These are phyloP conservation scores for Populus simonii DNA, from an alignment of 345 rosid species.

Conservation along the genomic window DNA sequence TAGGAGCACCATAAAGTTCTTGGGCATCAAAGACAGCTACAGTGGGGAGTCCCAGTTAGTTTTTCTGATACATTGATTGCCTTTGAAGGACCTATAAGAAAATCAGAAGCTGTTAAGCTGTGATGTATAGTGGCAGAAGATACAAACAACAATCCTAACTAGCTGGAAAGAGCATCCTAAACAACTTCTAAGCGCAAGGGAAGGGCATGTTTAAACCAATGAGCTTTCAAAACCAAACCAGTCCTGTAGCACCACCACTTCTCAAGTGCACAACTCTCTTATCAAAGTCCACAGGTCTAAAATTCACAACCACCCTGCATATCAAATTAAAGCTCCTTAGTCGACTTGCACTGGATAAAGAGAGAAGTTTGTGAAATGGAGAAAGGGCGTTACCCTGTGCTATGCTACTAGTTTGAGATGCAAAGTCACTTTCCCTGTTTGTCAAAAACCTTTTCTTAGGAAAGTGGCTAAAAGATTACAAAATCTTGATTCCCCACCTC, in stretches of 20 bases:
- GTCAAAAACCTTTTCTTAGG: background rate
- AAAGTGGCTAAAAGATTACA: background rate
- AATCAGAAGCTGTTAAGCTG: constrained; percentile 1
- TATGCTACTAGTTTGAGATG: background rate
- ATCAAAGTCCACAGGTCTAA: background rate
- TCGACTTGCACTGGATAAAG: background rate
- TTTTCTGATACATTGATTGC: constrained; percentile 86
- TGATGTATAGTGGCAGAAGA: background rate
- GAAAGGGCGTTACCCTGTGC: background rate
- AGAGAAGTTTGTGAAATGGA: background rate
- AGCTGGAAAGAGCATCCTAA: background rate
- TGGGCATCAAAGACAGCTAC: constrained; percentile 51
- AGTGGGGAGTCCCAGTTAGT: constrained; percentile 54
- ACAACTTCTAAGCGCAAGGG: background rate
- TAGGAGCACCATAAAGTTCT: constrained; percentile 67
- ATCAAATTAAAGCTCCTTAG: background rate
- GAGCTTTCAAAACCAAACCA: background rate
- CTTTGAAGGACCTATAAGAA: constrained; percentile 72
- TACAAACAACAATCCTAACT: background rate
- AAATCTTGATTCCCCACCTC: background rate
- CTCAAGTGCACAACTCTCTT: background rate
- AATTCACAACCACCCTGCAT: background rate
- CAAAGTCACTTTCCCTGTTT: background rate
- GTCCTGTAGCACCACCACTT: background rate
- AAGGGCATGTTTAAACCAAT: background rate